A percentile compares a stretch with the other conserved stretches of the same genome.
Evolutionary conservation across 352 stramenopile genomes (phyloP).

Genomic region (Phytophthora pluvialis): DNA sequence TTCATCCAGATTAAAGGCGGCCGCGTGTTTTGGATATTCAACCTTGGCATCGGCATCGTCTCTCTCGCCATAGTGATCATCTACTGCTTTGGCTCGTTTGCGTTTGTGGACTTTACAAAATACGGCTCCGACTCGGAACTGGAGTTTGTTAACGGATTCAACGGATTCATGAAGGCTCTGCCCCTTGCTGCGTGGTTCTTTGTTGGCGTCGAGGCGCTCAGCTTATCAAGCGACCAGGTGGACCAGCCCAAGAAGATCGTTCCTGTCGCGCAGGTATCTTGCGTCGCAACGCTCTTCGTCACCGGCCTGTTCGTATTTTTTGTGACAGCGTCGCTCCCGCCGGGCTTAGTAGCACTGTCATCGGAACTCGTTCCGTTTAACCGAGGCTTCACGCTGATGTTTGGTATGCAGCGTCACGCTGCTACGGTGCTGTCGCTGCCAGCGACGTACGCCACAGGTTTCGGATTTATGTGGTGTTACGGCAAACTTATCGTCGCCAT

Average conservation of each 20-base stretch:
- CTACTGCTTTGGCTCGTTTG: constrained; percentile 43
- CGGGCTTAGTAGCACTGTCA: constrained; percentile 27
- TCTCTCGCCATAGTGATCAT: constrained; percentile 43
- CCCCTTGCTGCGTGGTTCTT: constrained; percentile 53
- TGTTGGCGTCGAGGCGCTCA: constrained; percentile 50
- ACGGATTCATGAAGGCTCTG: constrained; percentile 40
- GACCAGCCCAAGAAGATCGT: constrained; percentile 48
- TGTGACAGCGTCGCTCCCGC: constrained; percentile 40
- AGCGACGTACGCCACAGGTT: constrained; percentile 54
- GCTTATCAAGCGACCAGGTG: constrained; percentile 40
- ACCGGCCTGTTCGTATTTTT: constrained; percentile 42
- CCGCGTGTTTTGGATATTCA: constrained; percentile 51
- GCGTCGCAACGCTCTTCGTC: constrained; percentile 43
- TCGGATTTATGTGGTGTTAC: constrained; percentile 64
- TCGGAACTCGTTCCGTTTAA: constrained; percentile 41
- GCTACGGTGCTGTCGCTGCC: constrained; percentile 51
- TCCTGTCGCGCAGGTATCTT: constrained; percentile 47
- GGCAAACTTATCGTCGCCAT: constrained; percentile 57
- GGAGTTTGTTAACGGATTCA: constrained; percentile 26
- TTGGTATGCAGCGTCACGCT: constrained; percentile 12
- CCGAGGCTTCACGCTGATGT: constrained; percentile 42
- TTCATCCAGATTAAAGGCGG: constrained; percentile 39
- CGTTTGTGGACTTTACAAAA: constrained; percentile 31
- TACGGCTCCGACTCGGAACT: constrained; percentile 16
- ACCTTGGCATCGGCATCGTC: constrained; percentile 33